phyloP scores from a whole-genome alignment of 805 yeast genomes.

The Zygoascus ofunaensis region DNA sequence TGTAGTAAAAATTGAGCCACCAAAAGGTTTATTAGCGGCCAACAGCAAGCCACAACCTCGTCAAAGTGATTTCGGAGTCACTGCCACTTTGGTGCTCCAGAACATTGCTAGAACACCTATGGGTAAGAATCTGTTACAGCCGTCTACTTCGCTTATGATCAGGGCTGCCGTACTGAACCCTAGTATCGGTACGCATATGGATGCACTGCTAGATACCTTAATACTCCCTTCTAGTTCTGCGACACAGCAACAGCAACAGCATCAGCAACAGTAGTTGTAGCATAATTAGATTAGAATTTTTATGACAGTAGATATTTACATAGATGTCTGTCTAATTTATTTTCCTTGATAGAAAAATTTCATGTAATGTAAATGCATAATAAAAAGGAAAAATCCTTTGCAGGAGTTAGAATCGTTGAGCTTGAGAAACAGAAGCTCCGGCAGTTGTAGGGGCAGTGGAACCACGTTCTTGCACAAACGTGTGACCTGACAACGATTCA shows the following conservation, averaged over 20 bases:
- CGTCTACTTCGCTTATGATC: conserved; percentile 12
- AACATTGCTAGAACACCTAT: conserved; percentile 27
- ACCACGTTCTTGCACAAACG: not conserved
- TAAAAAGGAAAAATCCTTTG: too few relatives aligned
- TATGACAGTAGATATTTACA: too few relatives aligned
- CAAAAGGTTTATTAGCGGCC: conserved; percentile 5
- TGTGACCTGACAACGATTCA: not conserved
- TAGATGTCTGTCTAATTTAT: too few relatives aligned
- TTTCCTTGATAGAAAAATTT: too few relatives aligned
- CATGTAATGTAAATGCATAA: too few relatives aligned
- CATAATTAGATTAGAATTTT: too few relatives aligned
- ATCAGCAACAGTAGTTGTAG: too few relatives aligned
- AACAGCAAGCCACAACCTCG: conserved; percentile 1
- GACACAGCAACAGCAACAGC: not conserved
- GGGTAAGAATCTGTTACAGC: conserved; percentile 20
- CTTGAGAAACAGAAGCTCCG: too few relatives aligned
- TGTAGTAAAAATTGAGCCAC: not conserved
- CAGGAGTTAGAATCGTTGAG: too few relatives aligned
- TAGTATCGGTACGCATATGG: conserved; percentile 18
- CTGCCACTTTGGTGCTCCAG: conserved; percentile 29
- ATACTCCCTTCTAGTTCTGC: not conserved
- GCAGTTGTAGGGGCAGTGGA: too few relatives aligned
- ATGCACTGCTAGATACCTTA: conserved; percentile 16
- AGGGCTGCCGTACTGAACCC: conserved; percentile 21
- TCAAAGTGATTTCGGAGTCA: conserved; percentile 20